These are phyloP conservation scores for Barbatosphaeria neglecta DNA, from an alignment of 495 filamentous ascomycete species.

Conservation along the genomic window DNA sequence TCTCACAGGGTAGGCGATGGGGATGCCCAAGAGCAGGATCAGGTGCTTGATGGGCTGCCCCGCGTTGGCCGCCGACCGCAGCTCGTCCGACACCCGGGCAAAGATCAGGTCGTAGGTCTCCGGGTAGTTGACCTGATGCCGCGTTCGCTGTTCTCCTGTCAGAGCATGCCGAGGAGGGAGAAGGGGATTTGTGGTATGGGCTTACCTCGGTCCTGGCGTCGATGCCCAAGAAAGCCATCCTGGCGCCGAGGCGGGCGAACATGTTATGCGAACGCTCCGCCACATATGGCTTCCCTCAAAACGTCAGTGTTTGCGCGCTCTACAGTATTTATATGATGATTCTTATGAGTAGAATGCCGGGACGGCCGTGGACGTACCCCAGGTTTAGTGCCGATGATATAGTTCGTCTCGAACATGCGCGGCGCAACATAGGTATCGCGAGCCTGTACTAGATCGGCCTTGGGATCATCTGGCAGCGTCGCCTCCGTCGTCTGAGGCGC, in stretches of 20 bases:
- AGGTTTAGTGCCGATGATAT: conserved; percentile 63
- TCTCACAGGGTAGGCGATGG: conserved; percentile 76
- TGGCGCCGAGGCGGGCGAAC: conserved; percentile 72
- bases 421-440: conserved; percentile 56
- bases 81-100: conserved; percentile 50
- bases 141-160: conserved; percentile 46
- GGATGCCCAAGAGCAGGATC: conserved; percentile 77
- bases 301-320: background rate
- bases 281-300: conserved; percentile 50
- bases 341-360: no score
- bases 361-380: conserved; percentile 28
- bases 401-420: conserved; percentile 52
- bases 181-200: no score
- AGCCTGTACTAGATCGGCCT: conserved; percentile 34
- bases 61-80: conserved; percentile 38
- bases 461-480: conserved; percentile 46
- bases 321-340: no score
- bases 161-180: background rate
- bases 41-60: conserved; percentile 63
- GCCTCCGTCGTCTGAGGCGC: conserved; percentile 10
- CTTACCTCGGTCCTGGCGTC: conserved; percentile 70
- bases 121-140: conserved; percentile 81
- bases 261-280: conserved; percentile 69
- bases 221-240: conserved; percentile 75
- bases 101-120: conserved; percentile 86